Conservation (phyloP, 495 filamentous ascomycete genomes). For the Hyaloscypha bicolor region DNA sequence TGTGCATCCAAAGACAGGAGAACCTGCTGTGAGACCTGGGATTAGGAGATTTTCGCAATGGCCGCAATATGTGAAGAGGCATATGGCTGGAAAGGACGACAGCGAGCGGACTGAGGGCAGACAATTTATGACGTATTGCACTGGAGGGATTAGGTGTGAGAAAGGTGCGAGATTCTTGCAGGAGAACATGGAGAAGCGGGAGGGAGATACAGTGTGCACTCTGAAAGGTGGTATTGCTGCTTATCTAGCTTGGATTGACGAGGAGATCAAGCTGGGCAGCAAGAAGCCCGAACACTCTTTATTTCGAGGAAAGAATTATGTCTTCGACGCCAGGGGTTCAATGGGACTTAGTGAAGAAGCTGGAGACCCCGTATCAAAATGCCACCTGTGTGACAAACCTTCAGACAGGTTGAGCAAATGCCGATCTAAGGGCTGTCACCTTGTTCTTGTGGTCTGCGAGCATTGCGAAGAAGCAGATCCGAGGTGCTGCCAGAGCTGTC, state of each 20-base stretch:
- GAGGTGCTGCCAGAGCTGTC: conserved; percentile 31
- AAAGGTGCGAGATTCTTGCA: conserved; percentile 30
- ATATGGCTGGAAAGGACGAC: conserved; percentile 1
- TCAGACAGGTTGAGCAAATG: conserved; percentile 31
- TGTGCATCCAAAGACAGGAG: conserved; percentile 20
- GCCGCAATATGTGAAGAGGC: conserved; percentile 29
- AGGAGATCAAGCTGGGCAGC: conserved; percentile 26
- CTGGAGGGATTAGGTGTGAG: conserved; percentile 34
- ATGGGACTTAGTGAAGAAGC: conserved; percentile 13
- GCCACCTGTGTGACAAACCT: conserved; percentile 24
- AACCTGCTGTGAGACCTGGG: conserved; percentile 25
- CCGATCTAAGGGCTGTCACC: conserved; percentile 28
- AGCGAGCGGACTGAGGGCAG: conserved; percentile 10
- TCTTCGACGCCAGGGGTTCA: conserved; percentile 34
- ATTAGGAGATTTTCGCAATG: conserved; percentile 34
- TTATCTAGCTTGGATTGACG: conserved; percentile 34
- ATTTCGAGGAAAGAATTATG: conserved; percentile 33
- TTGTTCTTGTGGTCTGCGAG: conserved; percentile 31
- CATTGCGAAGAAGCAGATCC: conserved; percentile 21
- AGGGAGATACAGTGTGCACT: conserved; percentile 26
- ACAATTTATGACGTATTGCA: conserved; percentile 32
- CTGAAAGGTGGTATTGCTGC: conserved; percentile 32
- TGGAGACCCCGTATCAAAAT: conserved; percentile 26
- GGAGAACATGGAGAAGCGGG: conserved; percentile 21
- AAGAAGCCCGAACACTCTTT: conserved; percentile 25